Percentiles rank a stretch among this genome's conserved stretches.
Conservation (phyloP, 2,329 filamentous ascomycete genomes). For the Sphaerulina populicola region DNA sequence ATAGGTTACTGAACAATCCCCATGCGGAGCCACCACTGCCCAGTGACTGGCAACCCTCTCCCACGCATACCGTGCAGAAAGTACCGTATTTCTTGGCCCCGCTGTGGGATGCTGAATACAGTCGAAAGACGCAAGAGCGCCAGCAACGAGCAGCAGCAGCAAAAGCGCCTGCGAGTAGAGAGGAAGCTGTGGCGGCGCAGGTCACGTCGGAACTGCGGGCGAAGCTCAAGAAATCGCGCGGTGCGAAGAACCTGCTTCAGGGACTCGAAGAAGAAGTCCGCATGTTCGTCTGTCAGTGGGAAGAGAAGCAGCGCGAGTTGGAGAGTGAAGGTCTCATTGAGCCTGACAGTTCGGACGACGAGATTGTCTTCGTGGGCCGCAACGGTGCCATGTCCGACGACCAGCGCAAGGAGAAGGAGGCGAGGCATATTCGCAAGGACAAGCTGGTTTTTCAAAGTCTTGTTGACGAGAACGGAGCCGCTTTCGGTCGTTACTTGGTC, state of each 20-base stretch:
- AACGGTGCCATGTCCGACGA: conserved; percentile 56
- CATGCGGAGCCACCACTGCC: conserved; percentile 74
- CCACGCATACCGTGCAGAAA: conserved; percentile 67
- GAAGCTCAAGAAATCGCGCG: conserved; percentile 70
- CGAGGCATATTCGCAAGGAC: conserved; percentile 49
- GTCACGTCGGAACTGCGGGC: conserved; percentile 74
- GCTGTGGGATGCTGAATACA: conserved; percentile 62
- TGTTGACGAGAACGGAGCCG: conserved; percentile 64
- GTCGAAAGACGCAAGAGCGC: conserved; percentile 26
- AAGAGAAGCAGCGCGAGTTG: conserved; percentile 41
- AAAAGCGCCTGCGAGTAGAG: conserved; percentile 44
- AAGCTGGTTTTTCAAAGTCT: conserved; percentile 74
- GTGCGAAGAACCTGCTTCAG: conserved; percentile 70
- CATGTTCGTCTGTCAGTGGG: conserved; percentile 59
- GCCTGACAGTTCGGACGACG: conserved; percentile 60
- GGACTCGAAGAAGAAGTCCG: conserved; percentile 79
- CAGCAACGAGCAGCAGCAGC: conserved; percentile 38
- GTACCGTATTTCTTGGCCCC: conserved; percentile 86
- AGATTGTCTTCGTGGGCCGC: conserved; percentile 81
- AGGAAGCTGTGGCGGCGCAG: conserved; percentile 39
- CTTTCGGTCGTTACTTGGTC: conserved; percentile 87
- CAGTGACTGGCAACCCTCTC: conserved; percentile 71
- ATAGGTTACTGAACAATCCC: conserved; percentile 78
- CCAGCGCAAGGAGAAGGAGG: conserved; percentile 45
- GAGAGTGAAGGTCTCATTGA: conserved; percentile 41